A percentile compares a stretch with the other conserved stretches of the same genome.
Conservation (phyloP, 1,284 basidiomycete species). For the Tilletia caries region DNA sequence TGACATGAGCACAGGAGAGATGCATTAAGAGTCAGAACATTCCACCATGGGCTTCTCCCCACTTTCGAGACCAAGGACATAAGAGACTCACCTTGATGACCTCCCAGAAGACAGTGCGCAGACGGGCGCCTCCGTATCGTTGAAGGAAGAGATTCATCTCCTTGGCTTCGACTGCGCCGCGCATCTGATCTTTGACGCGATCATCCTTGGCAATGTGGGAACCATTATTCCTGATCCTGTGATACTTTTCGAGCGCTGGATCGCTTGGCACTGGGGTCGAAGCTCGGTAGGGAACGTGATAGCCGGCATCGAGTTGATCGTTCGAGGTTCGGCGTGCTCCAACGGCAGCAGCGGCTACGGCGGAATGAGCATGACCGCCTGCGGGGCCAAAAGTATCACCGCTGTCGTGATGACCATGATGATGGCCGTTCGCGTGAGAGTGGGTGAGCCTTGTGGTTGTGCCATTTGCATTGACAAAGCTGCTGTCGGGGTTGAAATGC, state of each 20-base stretch:
- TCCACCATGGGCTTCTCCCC: no score
- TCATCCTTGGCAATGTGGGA: conserved; percentile 35
- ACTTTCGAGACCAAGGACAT: no score
- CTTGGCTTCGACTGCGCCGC: conserved; percentile 44
- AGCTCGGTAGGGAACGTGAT: no score
- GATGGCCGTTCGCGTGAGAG: no score
- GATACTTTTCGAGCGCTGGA: background rate
- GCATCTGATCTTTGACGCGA: conserved; percentile 42
- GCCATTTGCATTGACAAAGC: no score
- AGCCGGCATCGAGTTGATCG: conserved; percentile 2
- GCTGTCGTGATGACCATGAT: no score
- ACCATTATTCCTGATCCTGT: background rate
- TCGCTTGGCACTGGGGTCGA: no score
- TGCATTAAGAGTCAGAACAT: background rate
- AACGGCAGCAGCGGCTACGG: no score
- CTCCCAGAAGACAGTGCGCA: conserved; percentile 44
- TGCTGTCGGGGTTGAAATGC: no score
- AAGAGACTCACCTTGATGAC: conserved; percentile 29
- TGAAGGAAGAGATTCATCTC: conserved; percentile 44
- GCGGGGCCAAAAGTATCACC: no score
- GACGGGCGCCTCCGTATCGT: conserved; percentile 36
- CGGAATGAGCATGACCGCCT: no score
- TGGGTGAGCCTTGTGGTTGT: no score
- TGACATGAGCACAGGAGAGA: background rate
- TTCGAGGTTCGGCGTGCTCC: background rate